Evolutionary conservation across 305 asterid species (phyloP).

Genomic region (Stenogyne calaminthoides): DNA sequence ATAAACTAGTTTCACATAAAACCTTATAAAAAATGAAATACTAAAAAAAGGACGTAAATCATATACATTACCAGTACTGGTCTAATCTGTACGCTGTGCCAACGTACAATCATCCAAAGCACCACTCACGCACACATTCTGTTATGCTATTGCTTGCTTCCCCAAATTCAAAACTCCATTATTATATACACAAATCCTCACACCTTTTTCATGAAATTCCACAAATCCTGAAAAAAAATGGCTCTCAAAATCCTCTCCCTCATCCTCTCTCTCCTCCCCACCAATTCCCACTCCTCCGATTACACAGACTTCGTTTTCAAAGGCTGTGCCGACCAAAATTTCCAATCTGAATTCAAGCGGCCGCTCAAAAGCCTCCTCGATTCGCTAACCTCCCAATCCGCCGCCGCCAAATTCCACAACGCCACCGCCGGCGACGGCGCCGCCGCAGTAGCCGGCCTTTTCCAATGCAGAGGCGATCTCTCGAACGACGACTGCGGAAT

Average conservation of each 20-base stretch:
- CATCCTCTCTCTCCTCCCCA: conserved; percentile 16
- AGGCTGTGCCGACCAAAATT: conserved; percentile 68
- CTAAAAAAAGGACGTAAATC: neutral
- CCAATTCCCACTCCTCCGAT: conserved; percentile 35
- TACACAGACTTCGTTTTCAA: conserved; percentile 51
- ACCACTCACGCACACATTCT: neutral
- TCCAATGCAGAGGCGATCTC: conserved; percentile 71
- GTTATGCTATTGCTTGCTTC: neutral
- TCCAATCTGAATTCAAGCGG: conserved; percentile 43
- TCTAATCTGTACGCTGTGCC: conserved; percentile 20
- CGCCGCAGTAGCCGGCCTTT: conserved; percentile 50
- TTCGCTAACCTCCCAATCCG: conserved; percentile 49
- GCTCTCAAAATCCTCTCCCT: conserved; percentile 25
- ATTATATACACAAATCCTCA: too few relatives aligned
- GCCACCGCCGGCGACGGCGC: conserved; percentile 42
- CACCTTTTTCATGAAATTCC: neutral
- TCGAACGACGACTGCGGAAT: conserved; percentile 48
- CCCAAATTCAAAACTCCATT: neutral
- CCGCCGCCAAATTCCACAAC: conserved; percentile 54
- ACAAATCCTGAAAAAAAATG: conserved; percentile 33
- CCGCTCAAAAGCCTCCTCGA: conserved; percentile 38
- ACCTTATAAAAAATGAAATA: neutral
- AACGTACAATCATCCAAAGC: neutral
- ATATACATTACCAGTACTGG: neutral
- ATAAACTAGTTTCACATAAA: too few relatives aligned